These are phyloP conservation scores for Casuarina glauca DNA, from an alignment of 306 rosid species.

Conservation along the genomic window DNA sequence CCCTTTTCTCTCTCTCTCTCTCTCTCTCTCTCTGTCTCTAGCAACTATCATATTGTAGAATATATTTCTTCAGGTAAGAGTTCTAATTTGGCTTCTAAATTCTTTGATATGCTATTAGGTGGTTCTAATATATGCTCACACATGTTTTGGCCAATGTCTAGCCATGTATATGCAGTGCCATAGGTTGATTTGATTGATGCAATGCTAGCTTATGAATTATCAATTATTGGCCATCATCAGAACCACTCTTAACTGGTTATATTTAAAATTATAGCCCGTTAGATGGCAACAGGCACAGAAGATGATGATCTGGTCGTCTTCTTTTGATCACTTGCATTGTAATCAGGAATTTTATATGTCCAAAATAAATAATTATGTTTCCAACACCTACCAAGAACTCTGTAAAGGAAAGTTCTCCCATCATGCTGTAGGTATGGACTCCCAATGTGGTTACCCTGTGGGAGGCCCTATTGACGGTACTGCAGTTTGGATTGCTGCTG, in stretches of 20 bases:
- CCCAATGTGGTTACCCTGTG: constrained; percentile 82
- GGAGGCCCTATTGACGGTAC: constrained; percentile 92
- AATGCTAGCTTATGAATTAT: constrained; percentile 8
- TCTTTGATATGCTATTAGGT: background rate
- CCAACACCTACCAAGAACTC: constrained; percentile 21
- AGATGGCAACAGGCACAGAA: background rate
- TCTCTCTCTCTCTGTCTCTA: background rate
- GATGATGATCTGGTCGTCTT: constrained; percentile 20
- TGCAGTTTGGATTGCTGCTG: constrained; percentile 80
- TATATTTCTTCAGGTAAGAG: background rate
- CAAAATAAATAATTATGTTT: background rate
- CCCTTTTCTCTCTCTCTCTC: background rate
- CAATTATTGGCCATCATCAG: constrained; percentile 17
- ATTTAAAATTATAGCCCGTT: constrained; percentile 15
- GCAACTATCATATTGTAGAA: background rate
- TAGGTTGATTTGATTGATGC: constrained; percentile 13
- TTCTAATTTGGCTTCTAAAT: background rate
- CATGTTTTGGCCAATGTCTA: constrained; percentile 17
- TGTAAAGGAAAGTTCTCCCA: constrained; percentile 10
- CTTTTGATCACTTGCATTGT: constrained; percentile 12
- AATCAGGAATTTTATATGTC: constrained; percentile 11
- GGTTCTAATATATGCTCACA: constrained; percentile 16
- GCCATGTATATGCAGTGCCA: constrained; percentile 22
- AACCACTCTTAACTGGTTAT: constrained; percentile 13
- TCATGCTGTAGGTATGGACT: constrained; percentile 78